A percentile compares a stretch with the other conserved stretches of the same genome.
Evolutionary conservation across 305 asterid genomes (phyloP).

Genomic region (Plantago coronopus): DNA sequence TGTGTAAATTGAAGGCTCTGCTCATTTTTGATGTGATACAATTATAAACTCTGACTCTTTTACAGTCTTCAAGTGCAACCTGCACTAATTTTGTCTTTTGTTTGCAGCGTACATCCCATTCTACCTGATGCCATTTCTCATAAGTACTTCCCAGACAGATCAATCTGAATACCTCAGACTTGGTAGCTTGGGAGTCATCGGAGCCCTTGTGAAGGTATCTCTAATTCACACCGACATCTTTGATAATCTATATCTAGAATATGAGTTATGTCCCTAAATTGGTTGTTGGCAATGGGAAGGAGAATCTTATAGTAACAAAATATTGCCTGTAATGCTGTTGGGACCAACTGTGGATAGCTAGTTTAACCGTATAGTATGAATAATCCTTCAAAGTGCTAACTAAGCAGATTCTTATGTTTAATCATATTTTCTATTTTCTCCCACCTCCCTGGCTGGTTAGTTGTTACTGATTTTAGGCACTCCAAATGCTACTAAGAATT

Average conservation of each 20-base stretch:
- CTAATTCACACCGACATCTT: not conserved
- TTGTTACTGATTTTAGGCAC: no score
- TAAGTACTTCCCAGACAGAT: conserved; percentile 13
- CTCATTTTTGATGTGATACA: not conserved
- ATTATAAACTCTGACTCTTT: not conserved
- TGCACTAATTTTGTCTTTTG: not conserved
- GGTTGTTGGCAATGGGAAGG: not conserved
- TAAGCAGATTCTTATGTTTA: no score
- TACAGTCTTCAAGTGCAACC: not conserved
- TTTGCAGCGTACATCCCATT: conserved; percentile 31
- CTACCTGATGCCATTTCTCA: conserved; percentile 28
- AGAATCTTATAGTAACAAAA: not conserved
- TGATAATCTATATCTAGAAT: not conserved
- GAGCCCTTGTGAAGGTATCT: conserved; percentile 37
- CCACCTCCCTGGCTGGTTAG: no score
- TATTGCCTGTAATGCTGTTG: not conserved
- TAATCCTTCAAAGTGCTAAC: no score
- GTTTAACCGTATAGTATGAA: no score
- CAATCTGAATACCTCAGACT: conserved; percentile 33
- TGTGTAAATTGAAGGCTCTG: not conserved
- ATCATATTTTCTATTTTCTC: not conserved
- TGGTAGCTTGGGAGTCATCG: conserved; percentile 32
- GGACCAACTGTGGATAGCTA: not conserved
- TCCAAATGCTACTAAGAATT: no score
- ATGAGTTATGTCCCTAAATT: not conserved